phyloP scores from a whole-genome alignment of 768 basidiomycete species.

The Ephemerocybe angulata region DNA sequence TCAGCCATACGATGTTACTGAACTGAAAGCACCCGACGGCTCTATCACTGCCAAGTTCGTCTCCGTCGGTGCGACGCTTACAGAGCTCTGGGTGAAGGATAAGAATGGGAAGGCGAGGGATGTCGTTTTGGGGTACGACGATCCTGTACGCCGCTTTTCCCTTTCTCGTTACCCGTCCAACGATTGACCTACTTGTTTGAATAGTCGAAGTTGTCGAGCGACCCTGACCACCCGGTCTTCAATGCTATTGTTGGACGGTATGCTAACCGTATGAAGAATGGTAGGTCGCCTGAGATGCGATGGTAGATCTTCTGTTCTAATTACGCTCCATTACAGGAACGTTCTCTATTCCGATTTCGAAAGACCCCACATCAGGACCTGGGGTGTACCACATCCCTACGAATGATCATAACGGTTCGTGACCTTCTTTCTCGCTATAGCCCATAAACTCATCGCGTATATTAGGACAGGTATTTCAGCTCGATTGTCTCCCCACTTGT shows the following conservation, averaged over 20 bases:
- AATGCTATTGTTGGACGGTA: constrained; percentile 42
- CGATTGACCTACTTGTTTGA: not conserved
- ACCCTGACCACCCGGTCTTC: constrained; percentile 47
- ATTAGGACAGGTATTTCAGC: constrained; percentile 15
- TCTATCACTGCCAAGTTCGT: constrained; percentile 59
- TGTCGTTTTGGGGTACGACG: constrained; percentile 57
- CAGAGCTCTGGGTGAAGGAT: constrained; percentile 55
- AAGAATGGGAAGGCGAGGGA: constrained; percentile 45
- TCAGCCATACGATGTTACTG: constrained; percentile 49
- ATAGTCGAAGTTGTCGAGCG: constrained; percentile 35
- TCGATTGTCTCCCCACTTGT: not conserved
- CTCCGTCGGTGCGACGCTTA: constrained; percentile 52
- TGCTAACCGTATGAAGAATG: constrained; percentile 50
- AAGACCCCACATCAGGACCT: constrained; percentile 38
- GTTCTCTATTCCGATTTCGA: constrained; percentile 52
- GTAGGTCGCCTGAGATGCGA: constrained; percentile 19
- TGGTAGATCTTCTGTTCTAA: no score
- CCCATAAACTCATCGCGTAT: not conserved
- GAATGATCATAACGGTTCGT: constrained; percentile 46
- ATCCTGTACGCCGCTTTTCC: constrained; percentile 39
- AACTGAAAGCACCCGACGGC: constrained; percentile 47
- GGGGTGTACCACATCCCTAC: constrained; percentile 48
- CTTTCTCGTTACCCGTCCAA: not conserved
- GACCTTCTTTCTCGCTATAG: not conserved
- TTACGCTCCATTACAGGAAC: constrained; percentile 31